phyloP scores from a whole-genome alignment of 768 basidiomycete genomes.

The Pleurotus giganteus region DNA sequence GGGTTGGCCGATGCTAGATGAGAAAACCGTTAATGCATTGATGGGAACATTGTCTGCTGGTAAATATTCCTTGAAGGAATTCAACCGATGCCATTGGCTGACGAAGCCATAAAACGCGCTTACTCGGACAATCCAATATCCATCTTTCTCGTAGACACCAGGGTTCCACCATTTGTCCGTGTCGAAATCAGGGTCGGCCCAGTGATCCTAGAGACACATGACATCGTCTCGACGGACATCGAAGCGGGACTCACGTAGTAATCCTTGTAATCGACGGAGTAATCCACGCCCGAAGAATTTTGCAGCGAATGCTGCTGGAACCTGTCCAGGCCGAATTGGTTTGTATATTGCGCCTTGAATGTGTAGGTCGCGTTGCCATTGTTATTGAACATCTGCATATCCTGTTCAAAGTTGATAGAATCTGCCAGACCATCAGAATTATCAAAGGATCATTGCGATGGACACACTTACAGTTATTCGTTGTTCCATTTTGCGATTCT shows the following conservation, averaged over 20 bases:
- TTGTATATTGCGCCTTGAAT: neutral
- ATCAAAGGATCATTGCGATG: neutral
- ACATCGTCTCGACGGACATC: neutral
- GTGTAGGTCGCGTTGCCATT: neutral
- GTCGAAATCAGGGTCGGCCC: neutral
- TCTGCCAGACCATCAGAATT: neutral
- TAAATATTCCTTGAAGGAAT: neutral
- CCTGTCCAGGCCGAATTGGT: neutral
- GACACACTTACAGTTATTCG: neutral
- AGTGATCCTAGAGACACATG: neutral
- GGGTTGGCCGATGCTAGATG: neutral
- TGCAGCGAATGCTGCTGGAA: neutral
- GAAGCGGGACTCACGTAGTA: neutral
- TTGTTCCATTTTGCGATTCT: neutral
- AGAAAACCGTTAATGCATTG: neutral
- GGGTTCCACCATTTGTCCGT: neutral
- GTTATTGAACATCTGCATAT: constrained; percentile 7
- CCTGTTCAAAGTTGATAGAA: neutral
- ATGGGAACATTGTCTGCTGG: neutral
- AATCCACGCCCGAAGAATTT: neutral
- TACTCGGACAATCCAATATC: neutral
- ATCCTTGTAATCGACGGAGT: neutral
- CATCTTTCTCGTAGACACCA: neutral
- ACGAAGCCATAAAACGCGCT: neutral
- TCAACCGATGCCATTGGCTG: neutral